Evolutionary conservation across 1,284 basidiomycete species (phyloP), one percentile per base, ranked within the genome.

Genomic region (Sporisorium sorghi): DNA sequence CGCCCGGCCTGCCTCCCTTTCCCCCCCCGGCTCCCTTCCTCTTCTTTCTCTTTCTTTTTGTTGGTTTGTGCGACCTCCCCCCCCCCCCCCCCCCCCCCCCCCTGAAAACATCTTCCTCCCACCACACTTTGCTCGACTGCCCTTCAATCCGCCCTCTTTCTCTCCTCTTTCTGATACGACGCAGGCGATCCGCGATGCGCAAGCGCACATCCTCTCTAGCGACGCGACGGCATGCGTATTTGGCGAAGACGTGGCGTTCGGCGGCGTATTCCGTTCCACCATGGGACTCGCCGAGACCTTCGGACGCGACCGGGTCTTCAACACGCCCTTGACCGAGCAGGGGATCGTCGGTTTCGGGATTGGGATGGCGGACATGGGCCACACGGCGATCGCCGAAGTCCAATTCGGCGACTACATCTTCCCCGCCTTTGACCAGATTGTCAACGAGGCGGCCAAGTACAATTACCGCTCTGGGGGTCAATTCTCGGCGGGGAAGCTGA

Each of bases 271-370:
- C 83, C 88, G 94, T 62, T 93, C 91, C 73, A 91, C 91, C n/a
- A 85, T 93, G 90, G 94, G 94, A 14, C 88, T 97, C 39, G 91
- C 92, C 23, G 94, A 97, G 82, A 93, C 95, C 84, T 97, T 94
- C 83, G 94, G 51, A 49, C 52, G 50, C 64, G 42, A 69, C 49
- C 54, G 64, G 1, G 61, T 67, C 12, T 66, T 71, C 47, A 79
- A 80, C 66, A 82, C 80, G 11, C 80, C 80, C 6, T 53, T 82
- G 5, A 67, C 60, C 10, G 80, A 82, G 54, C 80, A 97, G 85
- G 94, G 94, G 6, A 96, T 97, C 58, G 93, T 92, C 44, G 94
- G 94, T 9, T 97, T 97, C 78, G 94, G 91, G 0, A 94, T 97
- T 53, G 94, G 95, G 4, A 85, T 96, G 62, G 93, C 95, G 0